Percentiles rank a stretch among this genome's conserved stretches.
Conservation (phyloP, 106 monocot genomes). For the Allium cepa region DNA sequence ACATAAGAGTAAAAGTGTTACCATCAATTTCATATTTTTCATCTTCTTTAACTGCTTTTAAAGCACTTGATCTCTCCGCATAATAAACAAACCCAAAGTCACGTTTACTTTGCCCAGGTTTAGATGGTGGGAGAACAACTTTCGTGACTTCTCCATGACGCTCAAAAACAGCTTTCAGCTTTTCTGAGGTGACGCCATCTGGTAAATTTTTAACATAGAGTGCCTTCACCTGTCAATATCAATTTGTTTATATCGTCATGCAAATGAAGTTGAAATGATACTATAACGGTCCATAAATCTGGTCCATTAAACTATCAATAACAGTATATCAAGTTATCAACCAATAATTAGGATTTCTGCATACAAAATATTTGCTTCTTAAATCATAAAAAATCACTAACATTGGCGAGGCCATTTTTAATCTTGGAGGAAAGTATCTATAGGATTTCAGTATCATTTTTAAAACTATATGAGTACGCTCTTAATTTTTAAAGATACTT, state of each 20-base stretch:
- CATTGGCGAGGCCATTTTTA: no score
- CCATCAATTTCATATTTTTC: constrained; percentile 95
- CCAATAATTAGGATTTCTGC: no score
- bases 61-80: constrained; percentile 61
- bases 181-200: constrained; percentile 60
- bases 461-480: no score
- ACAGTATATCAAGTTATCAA: no score
- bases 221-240: constrained; percentile 59
- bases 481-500: no score
- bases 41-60: constrained; percentile 71
- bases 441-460: no score
- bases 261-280: background rate
- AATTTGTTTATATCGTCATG: background rate
- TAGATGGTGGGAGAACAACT: constrained; percentile 75
- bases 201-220: constrained; percentile 94
- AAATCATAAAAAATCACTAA: no score
- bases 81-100: constrained; percentile 96
- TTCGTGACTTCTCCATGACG: constrained; percentile 81
- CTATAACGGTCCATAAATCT: no score
- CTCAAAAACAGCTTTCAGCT: constrained; percentile 74
- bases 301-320: no score
- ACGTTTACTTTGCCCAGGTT: constrained; percentile 71
- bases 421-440: no score
- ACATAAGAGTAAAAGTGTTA: constrained; percentile 6
- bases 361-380: no score